Conservation (phyloP, 2,329 filamentous ascomycete species). For the Nemania bipapillata region DNA sequence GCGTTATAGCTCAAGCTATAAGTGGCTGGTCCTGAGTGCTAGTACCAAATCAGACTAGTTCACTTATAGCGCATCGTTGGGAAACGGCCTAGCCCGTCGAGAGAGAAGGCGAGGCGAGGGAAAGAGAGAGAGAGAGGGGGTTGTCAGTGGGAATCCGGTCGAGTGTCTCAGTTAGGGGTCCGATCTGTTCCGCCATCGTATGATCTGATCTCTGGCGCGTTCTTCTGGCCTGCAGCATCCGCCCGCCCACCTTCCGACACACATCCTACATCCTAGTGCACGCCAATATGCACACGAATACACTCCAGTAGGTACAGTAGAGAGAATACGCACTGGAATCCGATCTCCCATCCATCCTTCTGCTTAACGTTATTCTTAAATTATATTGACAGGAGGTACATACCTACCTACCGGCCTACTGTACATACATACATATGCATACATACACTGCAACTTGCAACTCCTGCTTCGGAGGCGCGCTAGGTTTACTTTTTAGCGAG, state of each 20-base stretch:
- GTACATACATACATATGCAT: neutral
- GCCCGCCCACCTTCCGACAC: slow-evolving; percentile 27
- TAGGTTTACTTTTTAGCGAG: neutral
- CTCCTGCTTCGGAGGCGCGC: neutral
- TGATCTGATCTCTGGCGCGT: slow-evolving; percentile 38
- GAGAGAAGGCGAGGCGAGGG: neutral
- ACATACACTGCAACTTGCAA: neutral
- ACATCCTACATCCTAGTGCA: slow-evolving; percentile 2
- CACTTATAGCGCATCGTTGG: neutral
- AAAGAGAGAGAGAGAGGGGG: slow-evolving; percentile 3
- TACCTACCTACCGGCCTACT: neutral
- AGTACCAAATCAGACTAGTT: slow-evolving; percentile 19
- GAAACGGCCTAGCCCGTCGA: slow-evolving; percentile 22
- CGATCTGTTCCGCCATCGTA: slow-evolving; percentile 42
- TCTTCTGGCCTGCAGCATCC: slow-evolving; percentile 26
- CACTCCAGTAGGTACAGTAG: too few species aligned
- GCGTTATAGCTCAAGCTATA: slow-evolving; percentile 9
- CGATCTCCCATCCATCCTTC: neutral
- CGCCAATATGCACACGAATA: neutral
- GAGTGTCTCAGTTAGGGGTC: slow-evolving; percentile 36
- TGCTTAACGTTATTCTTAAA: neutral
- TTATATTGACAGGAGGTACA: neutral
- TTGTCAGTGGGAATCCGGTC: slow-evolving; percentile 26
- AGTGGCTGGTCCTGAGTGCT: slow-evolving; percentile 20
- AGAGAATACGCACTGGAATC: neutral